Conservation (phyloP, 768 basidiomycete species). For the Mycena polygramma region DNA sequence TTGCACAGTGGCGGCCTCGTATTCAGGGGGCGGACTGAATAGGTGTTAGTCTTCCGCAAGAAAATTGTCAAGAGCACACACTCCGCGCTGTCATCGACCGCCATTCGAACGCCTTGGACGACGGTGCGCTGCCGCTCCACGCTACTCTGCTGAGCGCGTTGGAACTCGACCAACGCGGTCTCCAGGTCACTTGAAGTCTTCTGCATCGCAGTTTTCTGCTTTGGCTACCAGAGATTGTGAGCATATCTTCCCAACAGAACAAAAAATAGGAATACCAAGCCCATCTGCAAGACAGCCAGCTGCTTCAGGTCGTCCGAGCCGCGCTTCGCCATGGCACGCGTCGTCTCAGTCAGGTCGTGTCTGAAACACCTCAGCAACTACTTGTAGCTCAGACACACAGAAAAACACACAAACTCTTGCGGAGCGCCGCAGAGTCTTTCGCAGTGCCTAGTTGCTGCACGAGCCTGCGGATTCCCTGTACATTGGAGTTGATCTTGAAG, state of each 20-base stretch:
- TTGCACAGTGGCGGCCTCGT: constrained; percentile 65
- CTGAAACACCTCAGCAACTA: constrained; percentile 53
- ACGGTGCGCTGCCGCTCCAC: constrained; percentile 91
- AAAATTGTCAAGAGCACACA: background rate
- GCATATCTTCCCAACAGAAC: background rate
- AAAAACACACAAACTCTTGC: constrained; percentile 86
- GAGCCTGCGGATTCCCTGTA: constrained; percentile 92
- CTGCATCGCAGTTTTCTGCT: constrained; percentile 85
- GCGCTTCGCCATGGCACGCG: constrained; percentile 95
- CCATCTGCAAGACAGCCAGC: constrained; percentile 75
- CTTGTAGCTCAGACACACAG: background rate
- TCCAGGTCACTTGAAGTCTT: constrained; percentile 96
- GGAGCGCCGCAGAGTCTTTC: constrained; percentile 81
- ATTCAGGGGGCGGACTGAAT: constrained; percentile 45
- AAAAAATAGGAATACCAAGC: constrained; percentile 62
- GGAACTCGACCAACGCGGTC: constrained; percentile 89
- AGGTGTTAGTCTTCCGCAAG: background rate
- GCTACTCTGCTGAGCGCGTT: constrained; percentile 89
- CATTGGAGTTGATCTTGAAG: constrained; percentile 99
- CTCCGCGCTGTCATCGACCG: constrained; percentile 77
- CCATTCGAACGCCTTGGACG: constrained; percentile 87
- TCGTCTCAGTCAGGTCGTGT: constrained; percentile 94
- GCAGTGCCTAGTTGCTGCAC: constrained; percentile 93
- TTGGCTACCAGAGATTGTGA: constrained; percentile 62
- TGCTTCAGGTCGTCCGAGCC: constrained; percentile 95